These are phyloP conservation scores for Triticum monococcum DNA, from an alignment of 176 grass and related monocot species.

Conservation along the genomic window DNA sequence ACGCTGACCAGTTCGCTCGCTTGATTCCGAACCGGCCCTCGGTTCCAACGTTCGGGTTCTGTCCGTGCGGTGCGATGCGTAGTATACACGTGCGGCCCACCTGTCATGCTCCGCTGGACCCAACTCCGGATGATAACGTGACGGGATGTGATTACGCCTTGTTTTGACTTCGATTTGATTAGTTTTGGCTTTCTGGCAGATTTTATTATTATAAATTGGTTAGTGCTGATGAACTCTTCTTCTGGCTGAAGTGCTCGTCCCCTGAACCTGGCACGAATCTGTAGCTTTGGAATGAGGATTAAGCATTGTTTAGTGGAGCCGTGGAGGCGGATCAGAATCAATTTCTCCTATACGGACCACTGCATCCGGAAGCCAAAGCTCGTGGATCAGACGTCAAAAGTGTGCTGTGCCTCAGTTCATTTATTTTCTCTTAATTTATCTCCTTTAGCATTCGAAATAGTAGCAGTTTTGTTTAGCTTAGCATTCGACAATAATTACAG, in stretches of 20 bases:
- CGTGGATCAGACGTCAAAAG: no score
- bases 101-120: background rate
- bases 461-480: no score
- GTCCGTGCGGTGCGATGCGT: background rate
- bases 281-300: background rate
- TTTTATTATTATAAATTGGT: no score
- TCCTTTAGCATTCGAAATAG: no score
- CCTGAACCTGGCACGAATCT: background rate
- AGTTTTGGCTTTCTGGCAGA: no score
- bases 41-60: background rate
- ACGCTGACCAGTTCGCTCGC: slow-evolving; percentile 2
- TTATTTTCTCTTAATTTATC: no score
- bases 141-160: background rate
- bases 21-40: background rate
- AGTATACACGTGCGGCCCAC: background rate
- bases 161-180: no score
- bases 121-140: background rate
- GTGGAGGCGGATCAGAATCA: background rate
- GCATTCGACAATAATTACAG: no score
- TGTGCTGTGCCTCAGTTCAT: no score
- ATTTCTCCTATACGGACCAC: no score
- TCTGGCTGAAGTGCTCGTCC: background rate
- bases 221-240: no score
- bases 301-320: background rate
- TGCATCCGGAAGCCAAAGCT: no score